These are phyloP conservation scores for Colletotrichum aenigma DNA, from an alignment of 2,329 filamentous ascomycete genomes.

Conservation along the genomic window DNA sequence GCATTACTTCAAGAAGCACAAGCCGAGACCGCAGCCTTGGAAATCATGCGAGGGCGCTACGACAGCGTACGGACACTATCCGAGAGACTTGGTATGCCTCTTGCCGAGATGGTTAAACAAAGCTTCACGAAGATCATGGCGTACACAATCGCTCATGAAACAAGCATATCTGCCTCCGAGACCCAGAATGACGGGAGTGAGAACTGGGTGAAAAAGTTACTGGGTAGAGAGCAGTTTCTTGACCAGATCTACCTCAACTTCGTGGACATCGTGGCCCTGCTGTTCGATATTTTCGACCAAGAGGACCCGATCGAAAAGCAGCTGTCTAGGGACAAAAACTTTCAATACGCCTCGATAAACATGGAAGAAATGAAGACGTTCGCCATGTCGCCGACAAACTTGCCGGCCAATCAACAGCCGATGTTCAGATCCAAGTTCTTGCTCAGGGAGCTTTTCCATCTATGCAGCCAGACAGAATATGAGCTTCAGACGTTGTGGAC, in stretches of 20 bases:
- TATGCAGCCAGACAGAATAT: conserved; percentile 76
- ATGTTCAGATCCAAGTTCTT: conserved; percentile 82
- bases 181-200: conserved; percentile 66
- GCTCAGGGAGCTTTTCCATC: conserved; percentile 73
- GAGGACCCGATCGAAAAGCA: conserved; percentile 75
- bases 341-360: conserved; percentile 64
- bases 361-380: conserved; percentile 73
- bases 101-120: conserved; percentile 62
- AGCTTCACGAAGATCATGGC: conserved; percentile 82
- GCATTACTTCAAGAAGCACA: conserved; percentile 75
- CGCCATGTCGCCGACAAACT: conserved; percentile 65
- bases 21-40: conserved; percentile 78
- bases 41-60: conserved; percentile 80
- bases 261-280: conserved; percentile 74
- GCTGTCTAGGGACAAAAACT: conserved; percentile 63
- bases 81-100: conserved; percentile 55
- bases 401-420: conserved; percentile 85
- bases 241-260: conserved; percentile 72
- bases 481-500: conserved; percentile 74
- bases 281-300: conserved; percentile 79
- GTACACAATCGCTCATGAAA: conserved; percentile 83
- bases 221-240: conserved; percentile 71
- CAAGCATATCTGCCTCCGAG: conserved; percentile 52
- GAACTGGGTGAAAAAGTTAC: conserved; percentile 66
- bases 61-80: conserved; percentile 66